Percentiles rank a stretch among this genome's conserved stretches.
These are phyloP conservation scores for Yarrowia osloensis DNA, from an alignment of 805 yeast species.

Conservation along the genomic window DNA sequence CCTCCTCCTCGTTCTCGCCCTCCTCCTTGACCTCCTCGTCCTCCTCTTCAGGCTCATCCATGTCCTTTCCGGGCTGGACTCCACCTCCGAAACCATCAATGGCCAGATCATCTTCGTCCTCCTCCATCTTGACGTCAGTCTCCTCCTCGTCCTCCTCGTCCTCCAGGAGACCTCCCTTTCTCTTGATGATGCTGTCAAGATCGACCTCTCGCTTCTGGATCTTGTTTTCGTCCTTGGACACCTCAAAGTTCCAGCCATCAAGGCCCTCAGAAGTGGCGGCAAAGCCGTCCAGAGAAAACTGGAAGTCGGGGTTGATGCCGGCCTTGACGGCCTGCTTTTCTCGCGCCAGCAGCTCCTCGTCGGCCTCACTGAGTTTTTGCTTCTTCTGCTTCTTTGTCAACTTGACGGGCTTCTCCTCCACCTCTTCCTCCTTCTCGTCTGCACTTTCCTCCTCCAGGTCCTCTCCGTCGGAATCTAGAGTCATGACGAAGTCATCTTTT, in stretches of 20 bases:
- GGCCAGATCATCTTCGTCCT: conserved; percentile 46
- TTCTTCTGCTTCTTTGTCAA: conserved; percentile 36
- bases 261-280: conserved; percentile 44
- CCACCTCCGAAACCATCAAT: conserved; percentile 48
- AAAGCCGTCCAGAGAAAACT: conserved; percentile 59
- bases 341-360: conserved; percentile 46
- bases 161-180: conserved; percentile 76
- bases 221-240: conserved; percentile 49
- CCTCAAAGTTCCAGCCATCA: conserved; percentile 84
- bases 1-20: conserved; percentile 42
- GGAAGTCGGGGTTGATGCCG: conserved; percentile 67
- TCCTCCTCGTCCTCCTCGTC: conserved; percentile 46
- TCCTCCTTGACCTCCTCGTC: conserved; percentile 36
- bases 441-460: conserved; percentile 52
- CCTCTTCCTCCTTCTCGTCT: conserved; percentile 37
- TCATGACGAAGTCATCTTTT: conserved; percentile 62
- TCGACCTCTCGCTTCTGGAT: conserved; percentile 64
- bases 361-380: conserved; percentile 38
- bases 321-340: conserved; percentile 17
- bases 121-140: conserved; percentile 42
- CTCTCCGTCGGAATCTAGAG: conserved; percentile 80
- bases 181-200: conserved; percentile 79
- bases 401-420: conserved; percentile 30
- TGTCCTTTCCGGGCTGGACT: conserved; percentile 36
- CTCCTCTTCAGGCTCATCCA: conserved; percentile 40